Evolutionary conservation across 2,329 filamentous ascomycete genomes (phyloP).

Genomic region (Botrytis paeoniae): DNA sequence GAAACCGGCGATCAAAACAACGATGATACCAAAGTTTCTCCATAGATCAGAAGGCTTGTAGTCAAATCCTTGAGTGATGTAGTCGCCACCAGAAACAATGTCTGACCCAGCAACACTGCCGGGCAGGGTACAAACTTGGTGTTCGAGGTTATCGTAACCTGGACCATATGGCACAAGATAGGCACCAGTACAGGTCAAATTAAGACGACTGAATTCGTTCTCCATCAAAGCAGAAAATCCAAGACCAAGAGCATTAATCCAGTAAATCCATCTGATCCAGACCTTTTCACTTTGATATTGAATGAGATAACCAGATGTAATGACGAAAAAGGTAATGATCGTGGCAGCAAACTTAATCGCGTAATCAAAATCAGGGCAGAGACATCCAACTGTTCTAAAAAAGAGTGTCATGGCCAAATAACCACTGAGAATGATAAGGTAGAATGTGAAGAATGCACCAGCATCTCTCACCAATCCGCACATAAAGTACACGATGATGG

Average conservation of each 20-base stretch:
- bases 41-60: slow-evolving; percentile 53
- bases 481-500: slow-evolving; percentile 78
- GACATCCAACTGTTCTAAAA: slow-evolving; percentile 70
- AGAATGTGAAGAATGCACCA: slow-evolving; percentile 76
- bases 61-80: slow-evolving; percentile 64
- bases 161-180: slow-evolving; percentile 70
- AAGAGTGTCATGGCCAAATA: slow-evolving; percentile 74
- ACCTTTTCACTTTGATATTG: slow-evolving; percentile 72
- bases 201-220: slow-evolving; percentile 73
- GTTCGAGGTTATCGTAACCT: slow-evolving; percentile 65
- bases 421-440: slow-evolving; percentile 64
- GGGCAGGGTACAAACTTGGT: slow-evolving; percentile 77
- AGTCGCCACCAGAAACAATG: slow-evolving; percentile 62
- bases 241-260: slow-evolving; percentile 70
- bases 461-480: slow-evolving; percentile 64
- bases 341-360: slow-evolving; percentile 80
- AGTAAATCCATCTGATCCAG: slow-evolving; percentile 79
- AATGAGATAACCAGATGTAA: slow-evolving; percentile 81
- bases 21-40: slow-evolving; percentile 63
- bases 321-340: slow-evolving; percentile 76
- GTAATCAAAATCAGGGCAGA: slow-evolving; percentile 79
- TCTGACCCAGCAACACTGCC: slow-evolving; percentile 53
- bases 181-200: slow-evolving; percentile 64
- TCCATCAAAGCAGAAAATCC: slow-evolving; percentile 78
- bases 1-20: slow-evolving; percentile 73